phyloP scores from a whole-genome alignment of 306 rosid species.

The Gastrolobium villosum region DNA sequence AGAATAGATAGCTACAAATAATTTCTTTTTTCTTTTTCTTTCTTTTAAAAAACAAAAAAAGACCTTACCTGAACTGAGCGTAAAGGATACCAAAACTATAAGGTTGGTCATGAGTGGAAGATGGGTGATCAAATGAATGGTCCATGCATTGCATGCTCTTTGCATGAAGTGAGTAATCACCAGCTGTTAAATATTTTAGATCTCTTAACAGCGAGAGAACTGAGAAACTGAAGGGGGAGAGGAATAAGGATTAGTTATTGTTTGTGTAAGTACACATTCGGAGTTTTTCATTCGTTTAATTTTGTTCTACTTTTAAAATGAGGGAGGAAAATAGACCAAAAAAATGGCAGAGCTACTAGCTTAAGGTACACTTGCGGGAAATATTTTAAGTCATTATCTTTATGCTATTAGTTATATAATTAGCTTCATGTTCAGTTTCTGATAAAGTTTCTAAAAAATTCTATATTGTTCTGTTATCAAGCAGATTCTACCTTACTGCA shows the following conservation, averaged over 20 bases:
- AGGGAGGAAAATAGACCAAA: constrained; percentile 10
- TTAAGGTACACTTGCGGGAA: constrained; percentile 48
- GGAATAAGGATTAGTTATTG: constrained; percentile 37
- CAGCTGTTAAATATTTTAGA: constrained; percentile 81
- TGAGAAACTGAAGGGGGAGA: constrained; percentile 17
- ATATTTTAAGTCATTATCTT: constrained; percentile 38
- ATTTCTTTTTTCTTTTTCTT: constrained; percentile 6
- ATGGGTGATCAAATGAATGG: constrained; percentile 51
- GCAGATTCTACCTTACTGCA: neutral
- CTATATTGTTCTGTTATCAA: neutral
- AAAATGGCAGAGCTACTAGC: constrained; percentile 33
- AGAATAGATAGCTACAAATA: constrained; percentile 41
- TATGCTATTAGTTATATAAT: constrained; percentile 35
- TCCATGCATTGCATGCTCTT: constrained; percentile 50
- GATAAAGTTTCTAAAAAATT: neutral
- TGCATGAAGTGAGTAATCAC: constrained; percentile 53
- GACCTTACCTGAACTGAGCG: neutral
- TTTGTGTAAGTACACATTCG: constrained; percentile 49
- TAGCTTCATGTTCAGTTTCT: constrained; percentile 35
- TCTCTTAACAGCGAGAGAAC: constrained; percentile 66
- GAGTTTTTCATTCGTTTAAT: constrained; percentile 42
- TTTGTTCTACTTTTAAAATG: constrained; percentile 11
- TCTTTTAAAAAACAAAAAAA: neutral
- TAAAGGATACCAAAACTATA: constrained; percentile 32
- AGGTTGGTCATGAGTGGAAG: constrained; percentile 63